Evolutionary conservation across 1,139 yeast species (phyloP), one percentile per base, ranked within the genome.

Genomic region (Geotrichum macrosporum): DNA sequence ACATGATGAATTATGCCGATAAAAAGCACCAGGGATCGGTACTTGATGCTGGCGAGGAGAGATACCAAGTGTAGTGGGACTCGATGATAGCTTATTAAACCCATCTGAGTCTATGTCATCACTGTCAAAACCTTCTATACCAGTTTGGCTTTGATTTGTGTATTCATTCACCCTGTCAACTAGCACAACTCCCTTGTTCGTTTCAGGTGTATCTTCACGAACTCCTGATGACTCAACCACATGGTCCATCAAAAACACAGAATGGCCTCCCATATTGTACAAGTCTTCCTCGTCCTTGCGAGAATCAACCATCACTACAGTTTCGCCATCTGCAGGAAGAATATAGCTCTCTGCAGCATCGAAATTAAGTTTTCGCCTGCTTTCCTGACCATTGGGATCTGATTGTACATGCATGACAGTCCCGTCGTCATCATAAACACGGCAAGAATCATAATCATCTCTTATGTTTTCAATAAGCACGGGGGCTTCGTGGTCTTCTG

Each of bases 401-500:
- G 33, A 27, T 19, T 18, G 33, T 24, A 26, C 26, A 4, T 27
- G 38, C 3, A 18, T 6, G 21, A 13, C 33, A 4, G 4, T n/a
- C n/a, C n/a, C 41, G 8, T 37, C 41, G 13, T 37, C 41, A 24
- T 24, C 27, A 21, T 37, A 37, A 27, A 26, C 41, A 15, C 27
- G 41, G 24, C 41, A 37, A 4, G 26, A 24, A 31, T 37, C 41
- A 19, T 37, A 37, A 3, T 37, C 41, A 16, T 37, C 41, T 8
- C 33, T 30, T 13, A 37, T 26, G 33, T 33, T 37, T 13, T 27
- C 41, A 26, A 37, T 18, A n/a, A 38, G 9, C 5, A 38, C 42
- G 4, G 42, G 31, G 3, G 8, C 32, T 10, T 29, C 32, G n/a
- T 29, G 5, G 13, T 10, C 5, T 5, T 13, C 57, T 34, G 57